Evolutionary conservation across 2,329 filamentous ascomycete genomes (phyloP).

Genomic region (Metarhizium brunneum): DNA sequence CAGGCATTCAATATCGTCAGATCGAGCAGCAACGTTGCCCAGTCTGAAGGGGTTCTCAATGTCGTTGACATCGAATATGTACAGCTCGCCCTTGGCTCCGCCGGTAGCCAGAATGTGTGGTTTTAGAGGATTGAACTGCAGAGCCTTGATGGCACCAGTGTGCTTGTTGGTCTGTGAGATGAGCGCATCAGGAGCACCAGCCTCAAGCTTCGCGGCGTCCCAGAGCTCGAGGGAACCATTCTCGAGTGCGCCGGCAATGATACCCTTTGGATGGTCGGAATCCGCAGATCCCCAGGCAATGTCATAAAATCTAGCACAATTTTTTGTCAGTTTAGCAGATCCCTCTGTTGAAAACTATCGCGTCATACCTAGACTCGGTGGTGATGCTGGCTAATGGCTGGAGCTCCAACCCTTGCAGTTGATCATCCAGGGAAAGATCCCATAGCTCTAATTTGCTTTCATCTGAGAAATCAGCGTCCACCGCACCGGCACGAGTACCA

Average conservation of each 20-base stretch:
- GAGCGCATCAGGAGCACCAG: constrained; percentile 58
- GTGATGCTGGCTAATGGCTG: constrained; percentile 75
- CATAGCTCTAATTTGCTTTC: constrained; percentile 95
- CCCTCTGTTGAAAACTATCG: neutral
- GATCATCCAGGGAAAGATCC: constrained; percentile 78
- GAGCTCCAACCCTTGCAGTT: constrained; percentile 69
- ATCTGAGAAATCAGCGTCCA: constrained; percentile 95
- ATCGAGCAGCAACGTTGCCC: constrained; percentile 77
- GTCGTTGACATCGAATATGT: constrained; percentile 90
- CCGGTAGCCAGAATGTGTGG: constrained; percentile 87
- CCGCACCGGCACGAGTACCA: constrained; percentile 87
- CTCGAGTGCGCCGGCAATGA: constrained; percentile 92
- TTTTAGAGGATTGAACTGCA: constrained; percentile 93
- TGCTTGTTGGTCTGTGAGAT: constrained; percentile 86
- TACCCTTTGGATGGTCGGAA: constrained; percentile 68
- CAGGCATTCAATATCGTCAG: constrained; percentile 90
- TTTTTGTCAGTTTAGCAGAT: constrained; percentile 7
- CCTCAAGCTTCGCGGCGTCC: constrained; percentile 67
- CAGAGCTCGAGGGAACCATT: constrained; percentile 89
- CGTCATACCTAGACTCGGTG: constrained; percentile 74
- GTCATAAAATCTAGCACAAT: constrained; percentile 71
- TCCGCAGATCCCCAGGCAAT: constrained; percentile 86
- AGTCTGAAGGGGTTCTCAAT: constrained; percentile 79
- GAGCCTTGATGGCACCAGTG: constrained; percentile 80
- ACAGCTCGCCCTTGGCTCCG: constrained; percentile 91